Base-by-base conservation (phyloP, 257 asterid species). In the Primulina huaijiensis region DNA sequence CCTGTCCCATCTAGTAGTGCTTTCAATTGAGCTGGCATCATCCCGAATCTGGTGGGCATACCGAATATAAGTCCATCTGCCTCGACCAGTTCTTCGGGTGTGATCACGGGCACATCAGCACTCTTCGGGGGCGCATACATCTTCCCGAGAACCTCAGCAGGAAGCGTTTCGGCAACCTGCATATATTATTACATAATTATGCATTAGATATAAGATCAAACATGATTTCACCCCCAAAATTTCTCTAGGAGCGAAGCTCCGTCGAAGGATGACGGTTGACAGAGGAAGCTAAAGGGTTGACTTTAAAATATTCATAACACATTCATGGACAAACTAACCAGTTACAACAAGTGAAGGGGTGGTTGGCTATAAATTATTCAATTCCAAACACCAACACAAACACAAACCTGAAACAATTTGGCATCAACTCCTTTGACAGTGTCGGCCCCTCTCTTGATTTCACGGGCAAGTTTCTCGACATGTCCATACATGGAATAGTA, bases 401-500 rank as follows among this genome's bases (percentile, higher is more conserved):
- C 35, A 76, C 82, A 38, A 43, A 86, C 96, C 91, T 87, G 95
- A 89, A 89, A 89, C 30, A 89, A 23, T 56, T 72, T 87, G 19
- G 85, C 95, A 75, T 89, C 95, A 0, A 89, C 92, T 5, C 94
- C 92, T 77, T 87, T 85, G 14, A 87, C 83, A 2, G 90, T 76
- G 46, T 86, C 90, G 3, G 87, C 92, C 16, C 96, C 96, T 78
- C 75, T 89, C 82, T 82, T 81, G 37, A 89, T 89, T 85, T 87
- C 96, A 29, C 77, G 78, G 0, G 90, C 96, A 6, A 89, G 86
- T 68, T 66, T 83, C 79, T 83, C 91, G 3, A 89, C 93, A 52
- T 89, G 96, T 2, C 96, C 96, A 34, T 89, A 86, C 21, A 74
- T 83, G 7, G 93, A 85, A 73, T 89, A 88, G 83, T 86, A 88